Conservation (phyloP, 2,329 filamentous ascomycete genomes). For the Hymenoscyphus linearis region DNA sequence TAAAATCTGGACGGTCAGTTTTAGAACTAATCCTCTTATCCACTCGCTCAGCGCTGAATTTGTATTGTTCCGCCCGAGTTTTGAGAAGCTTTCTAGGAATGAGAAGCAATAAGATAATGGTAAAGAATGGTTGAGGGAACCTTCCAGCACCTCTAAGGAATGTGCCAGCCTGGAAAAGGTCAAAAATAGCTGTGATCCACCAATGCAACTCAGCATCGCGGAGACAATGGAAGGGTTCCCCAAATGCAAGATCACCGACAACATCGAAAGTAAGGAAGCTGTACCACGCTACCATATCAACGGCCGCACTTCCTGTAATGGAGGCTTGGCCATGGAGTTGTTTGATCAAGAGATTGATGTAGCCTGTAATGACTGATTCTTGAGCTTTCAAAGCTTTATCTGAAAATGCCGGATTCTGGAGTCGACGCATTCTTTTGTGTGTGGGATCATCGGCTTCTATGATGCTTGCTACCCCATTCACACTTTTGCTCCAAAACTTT, state of each 20-base stretch:
- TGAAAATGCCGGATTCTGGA: constrained; percentile 18
- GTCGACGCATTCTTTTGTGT: not conserved
- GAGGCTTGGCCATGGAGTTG: constrained; percentile 24
- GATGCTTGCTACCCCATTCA: not conserved
- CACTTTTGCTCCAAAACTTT: not conserved
- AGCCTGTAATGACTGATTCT: constrained; percentile 31
- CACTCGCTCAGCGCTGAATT: constrained; percentile 8
- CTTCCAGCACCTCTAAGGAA: constrained; percentile 2
- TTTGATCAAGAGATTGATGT: constrained; percentile 27
- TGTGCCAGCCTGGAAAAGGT: not conserved
- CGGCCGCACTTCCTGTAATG: not conserved
- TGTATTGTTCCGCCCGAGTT: not conserved
- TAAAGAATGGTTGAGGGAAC: not conserved
- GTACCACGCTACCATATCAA: constrained; percentile 6
- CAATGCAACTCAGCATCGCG: constrained; percentile 20
- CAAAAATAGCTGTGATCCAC: constrained; percentile 13
- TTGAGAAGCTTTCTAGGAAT: not conserved
- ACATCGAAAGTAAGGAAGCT: constrained; percentile 31
- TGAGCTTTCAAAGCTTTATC: constrained; percentile 24
- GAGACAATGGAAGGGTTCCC: constrained; percentile 34
- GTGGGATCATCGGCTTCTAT: not conserved
- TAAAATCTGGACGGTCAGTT: constrained; percentile 11
- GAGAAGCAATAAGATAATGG: not conserved
- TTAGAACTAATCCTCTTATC: constrained; percentile 31
- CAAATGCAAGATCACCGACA: constrained; percentile 35